Evolutionary conservation across 78 protist species (phyloP).

Genomic region (Dictyostelium intermedium): DNA sequence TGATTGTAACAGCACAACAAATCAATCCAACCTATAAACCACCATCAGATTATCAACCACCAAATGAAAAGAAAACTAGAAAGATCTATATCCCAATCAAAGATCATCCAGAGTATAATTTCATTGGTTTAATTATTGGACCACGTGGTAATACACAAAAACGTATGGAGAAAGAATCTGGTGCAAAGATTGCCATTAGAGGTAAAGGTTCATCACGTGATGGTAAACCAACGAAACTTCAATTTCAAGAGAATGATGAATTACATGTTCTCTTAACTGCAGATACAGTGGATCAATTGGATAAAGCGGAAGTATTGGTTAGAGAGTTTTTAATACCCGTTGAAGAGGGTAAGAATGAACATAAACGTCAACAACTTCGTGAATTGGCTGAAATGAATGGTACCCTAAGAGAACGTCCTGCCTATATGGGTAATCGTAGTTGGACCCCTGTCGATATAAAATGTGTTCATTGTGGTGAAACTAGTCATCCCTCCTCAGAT

Average conservation of each 20-base stretch:
- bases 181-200: slow-evolving; percentile 91
- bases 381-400: slow-evolving; percentile 94
- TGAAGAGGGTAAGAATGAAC: slow-evolving; percentile 92
- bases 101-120: slow-evolving; percentile 91
- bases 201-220: slow-evolving; percentile 94
- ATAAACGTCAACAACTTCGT: slow-evolving; percentile 90
- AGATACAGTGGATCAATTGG: slow-evolving; percentile 75
- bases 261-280: slow-evolving; percentile 88
- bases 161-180: slow-evolving; percentile 90
- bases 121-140: slow-evolving; percentile 89
- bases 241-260: slow-evolving; percentile 83
- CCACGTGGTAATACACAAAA: slow-evolving; percentile 94
- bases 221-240: slow-evolving; percentile 79
- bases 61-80: slow-evolving; percentile 75
- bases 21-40: slow-evolving; percentile 78
- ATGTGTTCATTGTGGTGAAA: slow-evolving; percentile 83
- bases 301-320: slow-evolving; percentile 82
- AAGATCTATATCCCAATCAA: slow-evolving; percentile 89
- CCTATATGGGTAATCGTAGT: slow-evolving; percentile 36
- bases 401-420: slow-evolving; percentile 87
- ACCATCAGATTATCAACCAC: slow-evolving; percentile 83
- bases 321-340: slow-evolving; percentile 82
- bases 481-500: slow-evolving; percentile 80
- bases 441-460: slow-evolving; percentile 66
- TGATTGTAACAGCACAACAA: slow-evolving; percentile 42